These are phyloP conservation scores for Sesbania bispinosa DNA, from an alignment of 306 rosid genomes.

Conservation along the genomic window DNA sequence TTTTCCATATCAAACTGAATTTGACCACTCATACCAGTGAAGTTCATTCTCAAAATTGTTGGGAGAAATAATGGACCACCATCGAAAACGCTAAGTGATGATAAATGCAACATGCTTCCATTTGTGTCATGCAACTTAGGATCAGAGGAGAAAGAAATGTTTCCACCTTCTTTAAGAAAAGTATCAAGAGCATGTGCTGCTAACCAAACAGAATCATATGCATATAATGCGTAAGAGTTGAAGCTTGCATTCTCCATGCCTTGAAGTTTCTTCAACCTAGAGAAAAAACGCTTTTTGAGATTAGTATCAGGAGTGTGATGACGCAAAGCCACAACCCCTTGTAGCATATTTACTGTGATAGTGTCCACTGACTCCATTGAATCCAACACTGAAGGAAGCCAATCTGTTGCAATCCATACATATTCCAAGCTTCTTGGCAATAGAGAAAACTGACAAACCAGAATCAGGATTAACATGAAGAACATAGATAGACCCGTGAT, in stretches of 20 bases:
- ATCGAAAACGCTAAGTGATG: conserved; percentile 55
- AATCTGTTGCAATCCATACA: conserved; percentile 87
- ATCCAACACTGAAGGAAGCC: conserved; percentile 79
- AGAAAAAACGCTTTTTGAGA: conserved; percentile 41
- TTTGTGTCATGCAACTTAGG: conserved; percentile 47
- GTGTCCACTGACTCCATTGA: conserved; percentile 38
- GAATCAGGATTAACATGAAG: conserved; percentile 85
- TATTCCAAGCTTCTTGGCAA: conserved; percentile 66
- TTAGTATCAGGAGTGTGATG: conserved; percentile 66
- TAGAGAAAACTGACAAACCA: conserved; percentile 56
- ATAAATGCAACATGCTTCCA: conserved; percentile 46
- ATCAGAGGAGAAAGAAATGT: conserved; percentile 58
- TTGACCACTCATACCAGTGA: conserved; percentile 64
- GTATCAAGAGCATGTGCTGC: conserved; percentile 67
- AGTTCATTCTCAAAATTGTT: conserved; percentile 52
- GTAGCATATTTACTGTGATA: conserved; percentile 47
- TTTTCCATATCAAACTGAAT: conserved; percentile 57
- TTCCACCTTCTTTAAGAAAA: conserved; percentile 58
- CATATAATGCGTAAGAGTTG: conserved; percentile 82
- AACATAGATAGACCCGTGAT: too few relatives aligned
- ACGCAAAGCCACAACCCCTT: conserved; percentile 75
- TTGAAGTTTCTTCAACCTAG: conserved; percentile 40
- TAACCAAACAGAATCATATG: too few relatives aligned
- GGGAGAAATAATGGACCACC: conserved; percentile 52
- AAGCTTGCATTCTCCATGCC: conserved; percentile 37